Percentiles rank a stretch among this genome's conserved stretches.
Evolutionary conservation across 2,329 filamentous ascomycete species (phyloP).

Genomic region (Orbilia brochopaga): DNA sequence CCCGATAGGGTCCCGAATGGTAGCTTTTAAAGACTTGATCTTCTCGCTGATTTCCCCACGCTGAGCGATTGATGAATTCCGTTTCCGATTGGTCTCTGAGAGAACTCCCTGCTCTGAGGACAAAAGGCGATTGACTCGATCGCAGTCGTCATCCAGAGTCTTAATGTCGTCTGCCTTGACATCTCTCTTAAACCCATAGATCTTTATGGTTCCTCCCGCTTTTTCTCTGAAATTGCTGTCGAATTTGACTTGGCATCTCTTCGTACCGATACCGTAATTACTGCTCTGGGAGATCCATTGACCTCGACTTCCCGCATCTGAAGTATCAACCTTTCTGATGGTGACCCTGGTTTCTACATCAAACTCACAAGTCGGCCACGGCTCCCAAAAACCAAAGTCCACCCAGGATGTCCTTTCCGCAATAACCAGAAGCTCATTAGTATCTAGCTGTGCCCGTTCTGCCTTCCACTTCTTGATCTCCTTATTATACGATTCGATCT

Average conservation of each 20-base stretch:
- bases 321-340: not conserved
- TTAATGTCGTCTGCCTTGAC: constrained; percentile 11
- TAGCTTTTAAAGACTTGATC: not conserved
- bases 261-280: constrained; percentile 6
- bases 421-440: not conserved
- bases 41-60: not conserved
- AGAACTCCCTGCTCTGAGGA: not conserved
- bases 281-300: not conserved
- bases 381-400: constrained; percentile 2
- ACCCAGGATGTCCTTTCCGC: constrained; percentile 3
- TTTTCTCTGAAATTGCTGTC: not conserved
- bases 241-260: not conserved
- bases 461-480: constrained; percentile 8
- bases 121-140: not conserved
- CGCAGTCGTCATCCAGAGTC: constrained; percentile 3
- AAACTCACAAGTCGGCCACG: not conserved
- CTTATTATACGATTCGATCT: constrained; percentile 3
- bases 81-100: not conserved
- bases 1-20: not conserved
- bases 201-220: not conserved
- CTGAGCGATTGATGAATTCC: not conserved
- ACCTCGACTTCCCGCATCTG: not conserved
- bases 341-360: not conserved
- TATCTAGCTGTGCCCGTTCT: not conserved
- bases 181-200: constrained; percentile 13